Conservation (phyloP, 2,329 filamentous ascomycete genomes). For the Beauveria sp. region DNA sequence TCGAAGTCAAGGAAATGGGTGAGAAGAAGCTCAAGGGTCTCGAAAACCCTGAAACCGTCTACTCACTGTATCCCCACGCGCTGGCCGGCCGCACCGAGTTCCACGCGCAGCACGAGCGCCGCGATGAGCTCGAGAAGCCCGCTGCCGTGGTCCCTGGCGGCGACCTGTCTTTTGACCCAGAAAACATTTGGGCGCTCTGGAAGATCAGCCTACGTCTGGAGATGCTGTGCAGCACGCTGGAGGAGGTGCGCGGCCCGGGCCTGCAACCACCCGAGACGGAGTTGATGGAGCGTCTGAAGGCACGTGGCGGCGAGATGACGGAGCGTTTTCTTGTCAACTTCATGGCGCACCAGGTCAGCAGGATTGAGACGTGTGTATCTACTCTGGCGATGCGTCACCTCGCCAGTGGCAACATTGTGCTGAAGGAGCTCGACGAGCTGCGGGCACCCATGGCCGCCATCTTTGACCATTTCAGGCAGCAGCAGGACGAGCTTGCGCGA, state of each 20-base stretch:
- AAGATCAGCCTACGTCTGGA: slow-evolving; percentile 81
- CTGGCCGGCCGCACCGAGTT: slow-evolving; percentile 72
- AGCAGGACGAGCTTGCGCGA: slow-evolving; percentile 55
- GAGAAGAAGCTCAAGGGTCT: slow-evolving; percentile 93
- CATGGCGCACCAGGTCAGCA: slow-evolving; percentile 88
- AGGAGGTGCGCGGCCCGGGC: slow-evolving; percentile 54
- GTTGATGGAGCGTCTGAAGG: slow-evolving; percentile 61
- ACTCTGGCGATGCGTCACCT: slow-evolving; percentile 75
- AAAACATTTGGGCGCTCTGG: slow-evolving; percentile 86
- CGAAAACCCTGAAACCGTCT: slow-evolving; percentile 93
- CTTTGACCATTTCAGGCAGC: slow-evolving; percentile 50
- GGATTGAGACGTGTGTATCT: slow-evolving; percentile 86
- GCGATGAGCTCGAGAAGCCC: slow-evolving; percentile 44
- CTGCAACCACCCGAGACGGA: slow-evolving; percentile 77
- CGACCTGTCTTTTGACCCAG: slow-evolving; percentile 69
- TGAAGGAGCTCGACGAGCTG: slow-evolving; percentile 61
- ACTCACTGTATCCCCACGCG: slow-evolving; percentile 87
- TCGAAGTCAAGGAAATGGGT: slow-evolving; percentile 93
- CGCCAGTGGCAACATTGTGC: slow-evolving; percentile 57
- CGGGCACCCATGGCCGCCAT: slow-evolving; percentile 72
- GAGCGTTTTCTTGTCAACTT: slow-evolving; percentile 85
- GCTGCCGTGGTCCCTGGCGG: slow-evolving; percentile 56
- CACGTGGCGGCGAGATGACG: slow-evolving; percentile 73
- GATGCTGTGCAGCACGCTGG: slow-evolving; percentile 86
- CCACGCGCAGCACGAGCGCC: slow-evolving; percentile 46